These are phyloP conservation scores for Paecilomyces sp. DNA, from an alignment of 2,329 filamentous ascomycete genomes.

Conservation along the genomic window DNA sequence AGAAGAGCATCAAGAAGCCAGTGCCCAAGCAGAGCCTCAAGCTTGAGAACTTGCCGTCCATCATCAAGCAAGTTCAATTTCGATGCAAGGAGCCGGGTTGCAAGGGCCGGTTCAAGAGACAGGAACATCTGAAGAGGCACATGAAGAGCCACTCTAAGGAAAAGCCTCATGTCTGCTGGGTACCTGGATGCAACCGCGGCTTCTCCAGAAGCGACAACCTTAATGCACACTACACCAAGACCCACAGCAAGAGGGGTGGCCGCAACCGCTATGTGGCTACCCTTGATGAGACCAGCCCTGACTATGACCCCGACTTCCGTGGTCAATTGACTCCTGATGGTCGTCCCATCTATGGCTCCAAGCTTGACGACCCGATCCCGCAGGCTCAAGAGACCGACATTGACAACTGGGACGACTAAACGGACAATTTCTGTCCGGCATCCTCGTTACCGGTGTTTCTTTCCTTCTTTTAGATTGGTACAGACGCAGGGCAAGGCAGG, in stretches of 20 bases:
- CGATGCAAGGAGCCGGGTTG: slow-evolving; percentile 37
- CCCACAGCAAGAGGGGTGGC: slow-evolving; percentile 39
- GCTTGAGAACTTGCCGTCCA: slow-evolving; percentile 29
- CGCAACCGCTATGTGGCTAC: slow-evolving; percentile 41
- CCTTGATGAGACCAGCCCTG: slow-evolving; percentile 33
- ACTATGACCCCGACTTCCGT: slow-evolving; percentile 38
- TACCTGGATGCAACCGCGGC: slow-evolving; percentile 33
- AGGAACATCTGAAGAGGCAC: slow-evolving; percentile 45
- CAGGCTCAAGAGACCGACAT: slow-evolving; percentile 26
- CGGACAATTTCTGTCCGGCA: background rate
- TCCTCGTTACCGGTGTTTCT: slow-evolving; percentile 5
- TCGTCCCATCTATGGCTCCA: slow-evolving; percentile 31
- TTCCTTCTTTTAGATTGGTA: slow-evolving; percentile 11
- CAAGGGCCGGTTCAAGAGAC: slow-evolving; percentile 40
- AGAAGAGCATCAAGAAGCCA: slow-evolving; percentile 22
- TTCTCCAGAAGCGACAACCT: slow-evolving; percentile 41
- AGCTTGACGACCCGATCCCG: slow-evolving; percentile 25
- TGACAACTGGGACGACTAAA: slow-evolving; percentile 27
- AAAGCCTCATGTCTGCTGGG: slow-evolving; percentile 38
- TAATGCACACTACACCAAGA: slow-evolving; percentile 40
- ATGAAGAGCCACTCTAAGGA: slow-evolving; percentile 41
- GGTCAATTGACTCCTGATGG: slow-evolving; percentile 37
- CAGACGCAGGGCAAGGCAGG: slow-evolving; percentile 11
- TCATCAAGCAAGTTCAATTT: slow-evolving; percentile 36
- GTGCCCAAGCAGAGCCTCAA: slow-evolving; percentile 28